Conservation (phyloP, 495 filamentous ascomycete genomes). For the Hypoxylon crocopeplum region DNA sequence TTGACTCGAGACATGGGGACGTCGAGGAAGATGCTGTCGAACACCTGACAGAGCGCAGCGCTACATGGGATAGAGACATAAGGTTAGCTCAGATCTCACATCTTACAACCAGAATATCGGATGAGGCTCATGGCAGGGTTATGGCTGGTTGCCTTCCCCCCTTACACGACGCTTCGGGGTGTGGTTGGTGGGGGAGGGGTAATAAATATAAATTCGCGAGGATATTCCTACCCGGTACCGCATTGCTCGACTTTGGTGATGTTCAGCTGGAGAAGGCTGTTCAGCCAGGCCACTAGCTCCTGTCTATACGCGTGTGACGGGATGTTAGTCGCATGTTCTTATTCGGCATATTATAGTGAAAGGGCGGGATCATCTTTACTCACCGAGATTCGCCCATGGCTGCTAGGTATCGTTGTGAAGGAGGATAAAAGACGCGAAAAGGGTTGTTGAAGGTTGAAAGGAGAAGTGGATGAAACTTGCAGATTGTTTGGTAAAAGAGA, state of each 20-base stretch:
- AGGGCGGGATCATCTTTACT: slow-evolving; percentile 14
- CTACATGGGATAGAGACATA: slow-evolving; percentile 52
- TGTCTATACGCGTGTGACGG: slow-evolving; percentile 64
- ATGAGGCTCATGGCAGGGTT: slow-evolving; percentile 9
- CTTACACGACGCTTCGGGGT: not conserved
- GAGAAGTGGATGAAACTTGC: not conserved
- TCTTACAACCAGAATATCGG: not conserved
- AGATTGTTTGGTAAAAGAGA: not conserved
- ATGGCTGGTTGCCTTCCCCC: not conserved
- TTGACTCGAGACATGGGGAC: slow-evolving; percentile 96
- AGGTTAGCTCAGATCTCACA: slow-evolving; percentile 28
- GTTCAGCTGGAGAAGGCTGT: slow-evolving; percentile 96
- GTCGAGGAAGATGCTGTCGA: slow-evolving; percentile 97
- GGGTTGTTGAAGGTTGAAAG: not conserved
- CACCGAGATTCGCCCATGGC: slow-evolving; percentile 39
- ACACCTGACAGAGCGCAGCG: slow-evolving; percentile 94
- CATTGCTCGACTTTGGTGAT: slow-evolving; percentile 99
- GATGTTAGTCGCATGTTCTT: slow-evolving; percentile 7
- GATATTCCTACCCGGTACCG: slow-evolving; percentile 84
- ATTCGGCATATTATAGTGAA: not conserved
- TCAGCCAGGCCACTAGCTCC: slow-evolving; percentile 95
- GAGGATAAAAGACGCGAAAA: slow-evolving; percentile 8
- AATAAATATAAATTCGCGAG: slow-evolving; percentile 40
- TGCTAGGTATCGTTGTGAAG: slow-evolving; percentile 4
- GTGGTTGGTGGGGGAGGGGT: slow-evolving; percentile 44